A percentile compares a stretch with the other conserved stretches of the same genome.
These are phyloP conservation scores for Glycine latifolia DNA, from an alignment of 306 rosid genomes.

Conservation along the genomic window DNA sequence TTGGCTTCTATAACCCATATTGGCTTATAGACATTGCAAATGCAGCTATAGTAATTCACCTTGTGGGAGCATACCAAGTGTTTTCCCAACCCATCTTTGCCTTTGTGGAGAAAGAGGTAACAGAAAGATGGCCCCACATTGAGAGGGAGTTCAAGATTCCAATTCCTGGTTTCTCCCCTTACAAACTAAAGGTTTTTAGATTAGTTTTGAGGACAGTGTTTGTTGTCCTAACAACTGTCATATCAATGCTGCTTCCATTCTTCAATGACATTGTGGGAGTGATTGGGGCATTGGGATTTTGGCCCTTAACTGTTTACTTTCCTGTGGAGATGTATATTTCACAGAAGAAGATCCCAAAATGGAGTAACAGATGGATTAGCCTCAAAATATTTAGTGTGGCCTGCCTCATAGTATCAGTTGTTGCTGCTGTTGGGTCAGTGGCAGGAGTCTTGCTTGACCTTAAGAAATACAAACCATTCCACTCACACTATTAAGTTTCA, in stretches of 20 bases:
- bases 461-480: constrained; percentile 66
- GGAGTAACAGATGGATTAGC: constrained; percentile 77
- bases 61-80: constrained; percentile 90
- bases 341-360: constrained; percentile 73
- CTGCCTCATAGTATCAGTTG: constrained; percentile 57
- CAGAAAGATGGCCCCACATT: constrained; percentile 57
- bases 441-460: constrained; percentile 74
- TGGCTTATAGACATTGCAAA: constrained; percentile 90
- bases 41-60: constrained; percentile 82
- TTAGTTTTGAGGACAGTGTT: constrained; percentile 69
- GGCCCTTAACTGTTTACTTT: constrained; percentile 82
- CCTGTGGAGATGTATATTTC: constrained; percentile 80
- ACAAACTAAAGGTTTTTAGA: constrained; percentile 62
- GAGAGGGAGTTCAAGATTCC: constrained; percentile 56
- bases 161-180: constrained; percentile 54
- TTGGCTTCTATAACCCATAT: constrained; percentile 79
- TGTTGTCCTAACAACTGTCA: constrained; percentile 66
- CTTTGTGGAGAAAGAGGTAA: constrained; percentile 63
- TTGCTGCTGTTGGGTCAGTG: constrained; percentile 78
- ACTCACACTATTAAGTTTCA: constrained; percentile 47
- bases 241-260: constrained; percentile 84
- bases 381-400: constrained; percentile 63
- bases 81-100: constrained; percentile 79
- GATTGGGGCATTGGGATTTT: constrained; percentile 84
- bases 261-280: constrained; percentile 82